These are phyloP conservation scores for Scheffersomyces cryptocercus DNA, from an alignment of 1,139 yeast species.

Conservation along the genomic window DNA sequence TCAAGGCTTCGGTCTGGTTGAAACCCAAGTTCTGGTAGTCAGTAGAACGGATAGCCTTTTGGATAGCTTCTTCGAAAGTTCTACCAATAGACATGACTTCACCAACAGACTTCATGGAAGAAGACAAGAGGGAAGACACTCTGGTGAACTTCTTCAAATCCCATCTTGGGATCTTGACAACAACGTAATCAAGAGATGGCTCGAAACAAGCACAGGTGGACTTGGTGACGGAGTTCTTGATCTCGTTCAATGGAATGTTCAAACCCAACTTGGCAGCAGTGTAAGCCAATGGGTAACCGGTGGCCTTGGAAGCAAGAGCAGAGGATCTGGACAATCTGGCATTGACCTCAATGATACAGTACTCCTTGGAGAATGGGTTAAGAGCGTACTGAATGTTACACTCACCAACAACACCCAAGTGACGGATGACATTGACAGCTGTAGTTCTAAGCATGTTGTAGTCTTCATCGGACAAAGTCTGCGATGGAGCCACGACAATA, in stretches of 20 bases:
- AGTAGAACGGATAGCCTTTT: constrained; percentile 95
- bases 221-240: constrained; percentile 91
- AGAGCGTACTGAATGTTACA: constrained; percentile 98
- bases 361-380: constrained; percentile 91
- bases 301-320: constrained; percentile 97
- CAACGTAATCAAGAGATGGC: constrained; percentile 96
- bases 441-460: constrained; percentile 98
- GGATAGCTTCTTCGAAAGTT: constrained; percentile 97
- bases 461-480: constrained; percentile 94
- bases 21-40: constrained; percentile 95
- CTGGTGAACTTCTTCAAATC: constrained; percentile 94
- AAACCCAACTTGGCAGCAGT: constrained; percentile 97
- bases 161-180: constrained; percentile 99
- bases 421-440: constrained; percentile 96
- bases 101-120: constrained; percentile 98
- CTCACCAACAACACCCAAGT: constrained; percentile 98
- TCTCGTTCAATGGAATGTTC: constrained; percentile 89
- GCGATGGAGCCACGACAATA: constrained; percentile 98
- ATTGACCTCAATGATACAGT: constrained; percentile 96
- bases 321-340: constrained; percentile 98
- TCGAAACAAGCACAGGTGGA: constrained; percentile 97
- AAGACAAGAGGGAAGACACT: constrained; percentile 83
- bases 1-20: constrained; percentile 80
- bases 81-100: constrained; percentile 99
- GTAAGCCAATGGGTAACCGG: constrained; percentile 97